Conservation (phyloP, 495 filamentous ascomycete genomes). For the Tuber borchii region DNA sequence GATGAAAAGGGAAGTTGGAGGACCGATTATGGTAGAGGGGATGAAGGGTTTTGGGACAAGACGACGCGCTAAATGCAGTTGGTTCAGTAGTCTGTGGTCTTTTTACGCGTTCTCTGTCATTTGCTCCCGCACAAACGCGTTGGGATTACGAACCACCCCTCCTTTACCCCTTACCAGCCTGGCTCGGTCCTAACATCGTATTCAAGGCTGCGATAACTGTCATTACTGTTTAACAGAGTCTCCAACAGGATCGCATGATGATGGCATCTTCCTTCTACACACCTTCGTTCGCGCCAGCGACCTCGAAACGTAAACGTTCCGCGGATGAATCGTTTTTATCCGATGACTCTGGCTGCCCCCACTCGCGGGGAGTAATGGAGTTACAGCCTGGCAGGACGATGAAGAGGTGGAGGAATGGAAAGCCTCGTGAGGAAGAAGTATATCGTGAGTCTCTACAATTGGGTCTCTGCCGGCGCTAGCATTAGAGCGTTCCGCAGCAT, state of each 20-base stretch:
- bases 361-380: conserved; percentile 9
- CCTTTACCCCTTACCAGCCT: not conserved
- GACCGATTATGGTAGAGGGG: not conserved
- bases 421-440: conserved; percentile 32
- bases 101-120: not conserved
- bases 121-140: not conserved
- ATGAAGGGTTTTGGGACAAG: not conserved
- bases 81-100: not conserved
- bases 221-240: not conserved
- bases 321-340: not conserved
- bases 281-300: not conserved
- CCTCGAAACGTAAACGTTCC: not conserved
- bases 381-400: conserved; percentile 29
- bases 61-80: not conserved
- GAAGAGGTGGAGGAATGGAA: conserved; percentile 35
- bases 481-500: not conserved
- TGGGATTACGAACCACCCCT: not conserved
- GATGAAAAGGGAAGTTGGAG: not conserved
- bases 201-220: not conserved
- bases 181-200: not conserved
- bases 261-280: not conserved
- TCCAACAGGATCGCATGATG: not conserved
- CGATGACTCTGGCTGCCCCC: not conserved
- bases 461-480: not conserved
- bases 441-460: conserved; percentile 22